phyloP scores from a whole-genome alignment of 176 grass and related monocot genomes.

The Eremochloa ophiuroides region DNA sequence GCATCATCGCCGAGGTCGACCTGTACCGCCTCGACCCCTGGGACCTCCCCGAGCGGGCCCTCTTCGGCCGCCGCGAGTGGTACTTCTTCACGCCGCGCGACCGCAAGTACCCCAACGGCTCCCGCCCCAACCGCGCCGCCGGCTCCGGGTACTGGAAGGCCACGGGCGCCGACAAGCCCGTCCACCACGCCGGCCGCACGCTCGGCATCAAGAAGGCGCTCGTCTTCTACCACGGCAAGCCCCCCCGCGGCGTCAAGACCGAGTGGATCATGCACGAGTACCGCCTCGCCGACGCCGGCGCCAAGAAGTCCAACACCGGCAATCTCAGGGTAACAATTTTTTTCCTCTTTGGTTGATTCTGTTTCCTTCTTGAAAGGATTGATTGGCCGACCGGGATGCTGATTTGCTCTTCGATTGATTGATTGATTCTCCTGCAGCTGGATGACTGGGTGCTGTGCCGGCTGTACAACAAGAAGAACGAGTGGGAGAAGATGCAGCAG shows the following conservation, averaged over 20 bases:
- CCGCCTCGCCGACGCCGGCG: conserved; percentile 28
- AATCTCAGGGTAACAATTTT: conserved; percentile 39
- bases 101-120: conserved; percentile 90
- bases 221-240: conserved; percentile 77
- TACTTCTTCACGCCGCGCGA: conserved; percentile 91
- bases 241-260: conserved; percentile 46
- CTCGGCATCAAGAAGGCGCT: conserved; percentile 82
- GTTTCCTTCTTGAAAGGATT: not conserved
- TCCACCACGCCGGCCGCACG: not conserved
- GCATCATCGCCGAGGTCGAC: conserved; percentile 89
- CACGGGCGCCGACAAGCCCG: conserved; percentile 75
- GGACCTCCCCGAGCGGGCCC: conserved; percentile 57
- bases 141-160: conserved; percentile 80
- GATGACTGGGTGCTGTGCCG: conserved; percentile 85
- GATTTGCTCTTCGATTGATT: not conserved
- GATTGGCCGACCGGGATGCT: not conserved
- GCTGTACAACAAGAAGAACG: conserved; percentile 80
- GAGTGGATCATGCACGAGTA: conserved; percentile 92
- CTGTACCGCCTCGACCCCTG: conserved; percentile 77
- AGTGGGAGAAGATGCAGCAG: conserved; percentile 65
- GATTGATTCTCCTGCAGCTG: conserved; percentile 36
- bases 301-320: conserved; percentile 27
- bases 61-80: conserved; percentile 79
- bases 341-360: not conserved
- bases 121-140: conserved; percentile 56